Evolutionary conservation across 495 filamentous ascomycete species (phyloP), one percentile per base, ranked within the genome.

Genomic region (Pyrenula massariospora): DNA sequence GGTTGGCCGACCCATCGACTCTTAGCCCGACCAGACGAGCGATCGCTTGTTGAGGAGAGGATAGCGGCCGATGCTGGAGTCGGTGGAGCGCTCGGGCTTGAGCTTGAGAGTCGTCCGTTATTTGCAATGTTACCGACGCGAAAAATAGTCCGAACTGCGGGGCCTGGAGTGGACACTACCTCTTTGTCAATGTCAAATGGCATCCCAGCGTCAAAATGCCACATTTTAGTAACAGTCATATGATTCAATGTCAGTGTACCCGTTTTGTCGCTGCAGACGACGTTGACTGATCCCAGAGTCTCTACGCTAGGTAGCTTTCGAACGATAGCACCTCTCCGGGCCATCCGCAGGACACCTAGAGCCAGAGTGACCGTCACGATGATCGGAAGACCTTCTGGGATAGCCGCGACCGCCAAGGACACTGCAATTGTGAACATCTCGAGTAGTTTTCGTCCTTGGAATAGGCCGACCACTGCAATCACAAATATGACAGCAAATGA

Each of bases 341-440:
- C 90, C 93, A 99, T 99, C 23, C 92, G 83, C 60, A 96, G 80
- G 22, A 97, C 94, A 1, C 93, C 94, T 19, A 99, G 71, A 24
- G 93, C 93, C 48, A 99, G 77, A 0, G 94, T 97, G 22, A 97
- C 93, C 0, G 93, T 97, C 22, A 99, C 94, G 65, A 97, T 97
- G 62, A 97, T 97, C 8, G 93, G 94, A 19, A 98, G 78, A 11
- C 93, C 93, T 74, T 98, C 93, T 0, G 93, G 93, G 65, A 98
- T 98, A 22, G 93, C 93, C 10, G 93, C 93, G 15, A 99, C 93
- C 12, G 93, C 93, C 25, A 99, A 80, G 8, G 92, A 96, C 47
- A 99, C 93, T 21, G 90, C 94, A 66, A 97, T 95, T 25, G 92
- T 94, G 68, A 99, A 96, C 73, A 99, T 94, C 51, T 97, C 93